These are phyloP conservation scores for Fraxinus xanthoxyloides DNA, from an alignment of 305 asterid species.

Conservation along the genomic window DNA sequence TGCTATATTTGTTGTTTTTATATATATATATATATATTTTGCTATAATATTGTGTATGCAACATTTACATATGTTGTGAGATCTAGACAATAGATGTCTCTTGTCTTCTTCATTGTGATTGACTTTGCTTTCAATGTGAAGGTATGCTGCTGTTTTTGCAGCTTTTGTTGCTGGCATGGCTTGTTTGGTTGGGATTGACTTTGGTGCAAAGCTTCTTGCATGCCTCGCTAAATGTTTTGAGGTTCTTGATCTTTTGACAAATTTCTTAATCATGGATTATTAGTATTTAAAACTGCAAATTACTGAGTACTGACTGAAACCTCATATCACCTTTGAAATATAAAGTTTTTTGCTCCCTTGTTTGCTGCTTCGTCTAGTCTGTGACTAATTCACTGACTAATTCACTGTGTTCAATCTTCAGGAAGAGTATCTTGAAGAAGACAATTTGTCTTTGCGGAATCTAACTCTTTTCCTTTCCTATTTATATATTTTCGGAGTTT, in stretches of 20 bases:
- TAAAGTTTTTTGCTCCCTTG: constrained; percentile 1
- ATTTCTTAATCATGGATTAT: not conserved
- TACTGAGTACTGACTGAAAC: not conserved
- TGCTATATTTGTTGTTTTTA: not conserved
- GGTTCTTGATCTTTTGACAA: constrained; percentile 43
- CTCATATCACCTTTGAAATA: constrained; percentile 7
- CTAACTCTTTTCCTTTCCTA: constrained; percentile 77
- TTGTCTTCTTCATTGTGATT: not conserved
- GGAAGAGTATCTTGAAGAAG: constrained; percentile 88
- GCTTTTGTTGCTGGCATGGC: constrained; percentile 95
- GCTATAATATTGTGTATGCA: not conserved
- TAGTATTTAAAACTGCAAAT: not conserved
- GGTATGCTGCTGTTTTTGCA: constrained; percentile 89
- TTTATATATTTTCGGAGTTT: constrained; percentile 76
- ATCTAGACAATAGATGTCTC: not conserved
- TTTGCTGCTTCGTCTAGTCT: constrained; percentile 1
- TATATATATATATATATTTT: too few species aligned
- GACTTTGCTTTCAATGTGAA: constrained; percentile 30
- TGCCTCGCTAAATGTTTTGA: constrained; percentile 74
- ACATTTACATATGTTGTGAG: not conserved
- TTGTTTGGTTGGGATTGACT: constrained; percentile 78
- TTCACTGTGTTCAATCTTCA: constrained; percentile 38
- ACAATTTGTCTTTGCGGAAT: constrained; percentile 78
- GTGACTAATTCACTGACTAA: constrained; percentile 20
- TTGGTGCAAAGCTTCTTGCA: constrained; percentile 90